Conservation (phyloP, 805 yeast species). For the Kazachstania psychrophila region DNA sequence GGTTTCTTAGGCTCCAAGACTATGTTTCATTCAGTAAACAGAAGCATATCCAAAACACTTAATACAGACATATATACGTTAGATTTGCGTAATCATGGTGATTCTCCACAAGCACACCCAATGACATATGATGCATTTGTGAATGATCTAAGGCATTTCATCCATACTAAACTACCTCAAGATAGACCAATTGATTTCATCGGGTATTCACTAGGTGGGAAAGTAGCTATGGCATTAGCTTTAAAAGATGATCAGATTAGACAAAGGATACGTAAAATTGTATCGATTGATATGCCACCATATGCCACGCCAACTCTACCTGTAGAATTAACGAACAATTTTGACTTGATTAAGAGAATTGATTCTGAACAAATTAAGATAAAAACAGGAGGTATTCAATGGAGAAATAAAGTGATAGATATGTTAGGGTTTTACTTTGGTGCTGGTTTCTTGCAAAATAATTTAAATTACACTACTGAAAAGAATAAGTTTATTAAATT, state of each 20-base stretch:
- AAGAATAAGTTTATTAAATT: slow-evolving; percentile 13
- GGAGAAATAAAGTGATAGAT: slow-evolving; percentile 17
- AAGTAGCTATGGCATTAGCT: slow-evolving; percentile 41
- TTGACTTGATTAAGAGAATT: slow-evolving; percentile 16
- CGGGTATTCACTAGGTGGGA: slow-evolving; percentile 60
- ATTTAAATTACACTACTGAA: slow-evolving; percentile 10
- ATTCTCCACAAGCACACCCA: slow-evolving; percentile 37
- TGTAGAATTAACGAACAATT: slow-evolving; percentile 14
- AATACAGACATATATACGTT: slow-evolving; percentile 33
- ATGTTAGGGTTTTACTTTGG: slow-evolving; percentile 25
- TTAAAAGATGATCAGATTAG: slow-evolving; percentile 15
- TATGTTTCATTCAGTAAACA: slow-evolving; percentile 36
- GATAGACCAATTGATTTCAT: slow-evolving; percentile 29
- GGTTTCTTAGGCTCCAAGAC: slow-evolving; percentile 46
- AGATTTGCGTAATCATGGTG: slow-evolving; percentile 52
- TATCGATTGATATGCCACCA: slow-evolving; percentile 35
- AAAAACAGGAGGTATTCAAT: slow-evolving; percentile 13
- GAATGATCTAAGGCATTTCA: slow-evolving; percentile 33
- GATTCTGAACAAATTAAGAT: slow-evolving; percentile 14
- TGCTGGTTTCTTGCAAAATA: slow-evolving; percentile 21
- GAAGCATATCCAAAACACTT: slow-evolving; percentile 27
- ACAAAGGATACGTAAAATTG: slow-evolving; percentile 30
- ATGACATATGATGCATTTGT: slow-evolving; percentile 38
- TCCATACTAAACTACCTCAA: slow-evolving; percentile 20
- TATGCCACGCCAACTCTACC: slow-evolving; percentile 18